Evolutionary conservation across 2,329 filamentous ascomycete genomes (phyloP), one percentile per base, ranked within the genome.

Genomic region (Verticillium isaacii): DNA sequence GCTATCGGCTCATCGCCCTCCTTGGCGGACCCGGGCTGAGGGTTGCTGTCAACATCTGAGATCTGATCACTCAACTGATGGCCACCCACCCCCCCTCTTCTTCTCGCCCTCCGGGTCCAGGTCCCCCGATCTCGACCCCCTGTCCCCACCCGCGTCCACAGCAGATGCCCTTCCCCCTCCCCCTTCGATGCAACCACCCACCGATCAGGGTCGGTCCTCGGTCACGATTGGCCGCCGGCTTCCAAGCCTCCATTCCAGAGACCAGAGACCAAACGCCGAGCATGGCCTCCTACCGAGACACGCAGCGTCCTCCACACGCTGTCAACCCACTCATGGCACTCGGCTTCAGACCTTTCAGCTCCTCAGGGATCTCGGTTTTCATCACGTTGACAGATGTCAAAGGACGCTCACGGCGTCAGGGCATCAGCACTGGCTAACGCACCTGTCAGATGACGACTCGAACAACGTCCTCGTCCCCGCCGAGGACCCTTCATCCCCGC

Each of bases 381-480:
- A 9, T 25, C 17, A 50, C 29, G 29, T 29, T 50, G n/a, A 25
- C 23, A 2, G 45, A 25, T 14, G 45, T 23, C 45, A 25, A 50
- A 50, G 14, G 19, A n/a, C 45, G 23, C 45, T n/a, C 19, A 19
- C 1, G 9, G 19, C 19, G 9, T n/a, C n/a, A 23, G 19, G 11
- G n/a, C 6, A 8, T 3, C 32, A 39, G 9, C n/a, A 39, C n/a
- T 8, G 12, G 56, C 37, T 58, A 39, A 58, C 14, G 19, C 29
- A 12, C 36, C 56, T 41, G 45, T 45, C 69, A 95, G 92, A 97
- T 70, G 94, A 98, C 74, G 93, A 97, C 70, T 91, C 86, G 59
- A 96, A 96, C 72, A 81, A 84, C 60, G 75, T 97, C 54, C 54
- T 60, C 23, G 55, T 66, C 32, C 58, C 56, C 32, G 71, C 32